Evolutionary conservation across 169 alveolate species (phyloP).

Genomic region (Theileria sp.): DNA sequence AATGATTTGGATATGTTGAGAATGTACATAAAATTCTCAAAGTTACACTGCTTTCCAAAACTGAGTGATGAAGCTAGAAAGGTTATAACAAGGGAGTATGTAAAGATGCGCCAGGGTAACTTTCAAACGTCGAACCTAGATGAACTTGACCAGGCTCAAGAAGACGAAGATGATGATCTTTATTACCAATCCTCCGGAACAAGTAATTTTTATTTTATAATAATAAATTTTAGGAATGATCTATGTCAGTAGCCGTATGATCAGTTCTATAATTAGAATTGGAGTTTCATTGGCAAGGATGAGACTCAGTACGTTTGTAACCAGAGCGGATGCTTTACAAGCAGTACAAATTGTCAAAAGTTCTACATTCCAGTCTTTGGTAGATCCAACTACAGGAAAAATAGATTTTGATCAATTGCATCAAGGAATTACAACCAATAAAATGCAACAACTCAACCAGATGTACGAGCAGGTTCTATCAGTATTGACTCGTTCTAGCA

Average conservation of each 20-base stretch:
- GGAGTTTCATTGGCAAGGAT: slow-evolving; percentile 96
- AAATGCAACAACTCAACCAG: slow-evolving; percentile 16
- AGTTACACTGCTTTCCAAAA: slow-evolving; percentile 88
- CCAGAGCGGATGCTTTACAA: slow-evolving; percentile 90
- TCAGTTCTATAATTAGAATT: slow-evolving; percentile 94
- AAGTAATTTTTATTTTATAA: not conserved
- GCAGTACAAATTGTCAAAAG: slow-evolving; percentile 95
- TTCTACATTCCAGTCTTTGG: slow-evolving; percentile 97
- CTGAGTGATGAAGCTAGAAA: slow-evolving; percentile 86
- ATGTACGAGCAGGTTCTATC: slow-evolving; percentile 1
- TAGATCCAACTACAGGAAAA: slow-evolving; percentile 96
- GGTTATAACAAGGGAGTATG: slow-evolving; percentile 84
- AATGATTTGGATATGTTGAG: slow-evolving; percentile 73
- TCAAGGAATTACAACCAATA: slow-evolving; percentile 10
- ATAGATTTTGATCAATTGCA: slow-evolving; percentile 92
- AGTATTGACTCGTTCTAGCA: not conserved
- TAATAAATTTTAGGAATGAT: slow-evolving; percentile 20
- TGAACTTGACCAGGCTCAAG: slow-evolving; percentile 15
- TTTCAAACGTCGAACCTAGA: slow-evolving; percentile 29
- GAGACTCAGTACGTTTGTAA: slow-evolving; percentile 87
- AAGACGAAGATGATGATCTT: slow-evolving; percentile 23
- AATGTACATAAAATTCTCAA: slow-evolving; percentile 88
- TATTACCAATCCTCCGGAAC: slow-evolving; percentile 1
- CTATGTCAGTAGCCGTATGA: slow-evolving; percentile 77
- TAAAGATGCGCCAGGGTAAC: slow-evolving; percentile 49